phyloP scores from a whole-genome alignment of 768 basidiomycete genomes.

The Termitomyces sp. region DNA sequence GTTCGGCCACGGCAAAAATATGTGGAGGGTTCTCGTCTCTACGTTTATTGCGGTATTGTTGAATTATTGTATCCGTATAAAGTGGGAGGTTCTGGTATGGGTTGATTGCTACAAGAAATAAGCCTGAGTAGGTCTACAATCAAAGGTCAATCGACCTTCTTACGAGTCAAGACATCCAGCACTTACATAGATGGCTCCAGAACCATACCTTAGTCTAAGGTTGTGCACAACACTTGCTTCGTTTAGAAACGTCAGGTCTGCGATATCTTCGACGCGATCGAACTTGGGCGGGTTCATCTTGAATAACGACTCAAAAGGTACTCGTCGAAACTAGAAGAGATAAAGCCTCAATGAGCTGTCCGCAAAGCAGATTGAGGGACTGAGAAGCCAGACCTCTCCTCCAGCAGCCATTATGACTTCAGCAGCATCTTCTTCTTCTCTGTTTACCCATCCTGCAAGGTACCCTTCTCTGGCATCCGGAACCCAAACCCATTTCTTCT shows the following conservation, averaged over 20 bases:
- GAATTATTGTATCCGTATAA: conserved; percentile 83
- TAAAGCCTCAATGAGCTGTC: background rate
- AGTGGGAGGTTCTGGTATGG: conserved; percentile 91
- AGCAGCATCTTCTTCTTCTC: conserved; percentile 77
- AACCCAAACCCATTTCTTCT: conserved; percentile 99
- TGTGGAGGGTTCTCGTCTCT: conserved; percentile 93
- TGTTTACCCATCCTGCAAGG: conserved; percentile 89
- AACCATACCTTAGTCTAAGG: conserved; percentile 84
- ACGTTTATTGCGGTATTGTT: conserved; percentile 86
- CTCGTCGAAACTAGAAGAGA: conserved; percentile 28
- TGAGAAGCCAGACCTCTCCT: conserved; percentile 58
- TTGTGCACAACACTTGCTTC: conserved; percentile 99
- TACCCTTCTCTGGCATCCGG: conserved; percentile 92
- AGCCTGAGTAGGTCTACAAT: conserved; percentile 82
- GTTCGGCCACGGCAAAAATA: conserved; percentile 94
- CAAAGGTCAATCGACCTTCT: conserved; percentile 3
- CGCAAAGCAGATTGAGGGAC: background rate
- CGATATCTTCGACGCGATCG: conserved; percentile 96
- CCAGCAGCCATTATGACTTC: conserved; percentile 83
- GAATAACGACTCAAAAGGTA: conserved; percentile 77
- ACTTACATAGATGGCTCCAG: conserved; percentile 89
- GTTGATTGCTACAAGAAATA: conserved; percentile 98
- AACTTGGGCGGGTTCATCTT: conserved; percentile 99
- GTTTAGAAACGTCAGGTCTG: conserved; percentile 95
- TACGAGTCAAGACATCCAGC: background rate